A percentile compares a stretch with the other conserved stretches of the same genome.
phyloP scores from a whole-genome alignment of 164 flowering plant genomes.

The Protea cynaroides region DNA sequence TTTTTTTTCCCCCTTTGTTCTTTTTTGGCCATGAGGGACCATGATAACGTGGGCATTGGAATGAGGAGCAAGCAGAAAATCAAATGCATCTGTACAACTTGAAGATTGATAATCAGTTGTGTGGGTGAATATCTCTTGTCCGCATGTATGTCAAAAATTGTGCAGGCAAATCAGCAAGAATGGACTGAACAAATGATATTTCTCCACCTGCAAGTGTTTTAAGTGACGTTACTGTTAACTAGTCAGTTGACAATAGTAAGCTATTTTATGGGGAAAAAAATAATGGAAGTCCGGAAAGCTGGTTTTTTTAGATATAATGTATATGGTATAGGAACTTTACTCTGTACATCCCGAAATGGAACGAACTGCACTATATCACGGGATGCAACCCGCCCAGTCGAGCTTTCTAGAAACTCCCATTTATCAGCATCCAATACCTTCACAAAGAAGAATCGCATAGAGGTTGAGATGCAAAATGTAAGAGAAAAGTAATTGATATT shows the following conservation, averaged over 20 bases:
- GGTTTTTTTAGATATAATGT: background rate
- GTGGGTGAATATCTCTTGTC: slow-evolving; percentile 29
- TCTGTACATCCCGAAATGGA: slow-evolving; percentile 67
- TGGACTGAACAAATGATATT: slow-evolving; percentile 16
- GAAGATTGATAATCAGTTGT: slow-evolving; percentile 12
- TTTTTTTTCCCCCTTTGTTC: too few relatives aligned
- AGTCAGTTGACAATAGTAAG: too few relatives aligned
- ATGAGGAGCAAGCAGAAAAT: background rate
- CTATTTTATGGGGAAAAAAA: background rate
- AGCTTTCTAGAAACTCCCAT: slow-evolving; percentile 60
- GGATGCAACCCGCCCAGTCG: slow-evolving; percentile 61
- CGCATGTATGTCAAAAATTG: slow-evolving; percentile 18
- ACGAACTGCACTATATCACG: slow-evolving; percentile 87
- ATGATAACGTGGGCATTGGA: background rate
- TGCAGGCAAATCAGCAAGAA: slow-evolving; percentile 18
- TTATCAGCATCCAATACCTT: slow-evolving; percentile 64
- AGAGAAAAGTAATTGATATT: background rate
- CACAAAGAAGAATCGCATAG: background rate
- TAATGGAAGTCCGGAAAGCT: background rate
- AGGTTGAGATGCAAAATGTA: background rate
- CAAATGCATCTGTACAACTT: slow-evolving; percentile 23
- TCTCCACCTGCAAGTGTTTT: slow-evolving; percentile 23
- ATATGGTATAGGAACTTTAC: slow-evolving; percentile 25
- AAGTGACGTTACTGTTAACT: slow-evolving; percentile 46
- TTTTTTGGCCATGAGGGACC: too few relatives aligned